Evolutionary conservation across 2,329 filamentous ascomycete species (phyloP).

Genomic region (Laburnicola sp.): DNA sequence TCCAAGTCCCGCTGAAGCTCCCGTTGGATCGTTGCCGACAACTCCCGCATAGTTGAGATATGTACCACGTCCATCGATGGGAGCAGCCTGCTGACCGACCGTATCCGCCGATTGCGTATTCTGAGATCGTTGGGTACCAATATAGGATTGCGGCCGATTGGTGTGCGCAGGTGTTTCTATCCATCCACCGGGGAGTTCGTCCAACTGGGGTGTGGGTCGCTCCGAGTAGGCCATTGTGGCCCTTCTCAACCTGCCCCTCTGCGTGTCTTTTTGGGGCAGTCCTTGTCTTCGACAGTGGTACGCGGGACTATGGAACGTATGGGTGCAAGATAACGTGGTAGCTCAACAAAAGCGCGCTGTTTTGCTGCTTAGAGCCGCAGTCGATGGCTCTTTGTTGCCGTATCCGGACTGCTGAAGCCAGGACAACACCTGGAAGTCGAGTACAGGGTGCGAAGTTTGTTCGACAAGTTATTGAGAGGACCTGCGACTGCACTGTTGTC

Average conservation of each 20-base stretch:
- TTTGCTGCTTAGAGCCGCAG: not conserved
- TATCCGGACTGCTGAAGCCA: not conserved
- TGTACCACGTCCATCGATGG: slow-evolving; percentile 17
- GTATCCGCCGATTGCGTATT: slow-evolving; percentile 9
- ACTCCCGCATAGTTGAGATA: slow-evolving; percentile 21
- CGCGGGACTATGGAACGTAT: not conserved
- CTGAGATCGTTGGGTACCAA: slow-evolving; percentile 17
- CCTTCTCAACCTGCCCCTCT: not conserved
- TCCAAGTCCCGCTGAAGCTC: not conserved
- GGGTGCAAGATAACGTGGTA: not conserved
- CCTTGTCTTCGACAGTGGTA: not conserved
- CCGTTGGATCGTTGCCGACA: not conserved
- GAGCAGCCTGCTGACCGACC: not conserved
- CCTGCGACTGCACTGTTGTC: not conserved
- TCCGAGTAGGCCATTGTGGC: slow-evolving; percentile 34
- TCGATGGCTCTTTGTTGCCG: not conserved
- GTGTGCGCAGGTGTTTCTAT: slow-evolving; percentile 38
- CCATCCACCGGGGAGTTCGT: slow-evolving; percentile 42
- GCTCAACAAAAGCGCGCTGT: not conserved
- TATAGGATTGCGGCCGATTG: slow-evolving; percentile 28
- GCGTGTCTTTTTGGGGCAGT: too few species aligned
- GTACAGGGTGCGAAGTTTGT: not conserved
- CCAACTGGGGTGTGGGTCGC: slow-evolving; percentile 35
- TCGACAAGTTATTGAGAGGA: not conserved
- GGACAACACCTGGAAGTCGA: not conserved